These are phyloP conservation scores for Hygrophoropsis aurantiaca DNA, from an alignment of 768 basidiomycete species.

Conservation along the genomic window DNA sequence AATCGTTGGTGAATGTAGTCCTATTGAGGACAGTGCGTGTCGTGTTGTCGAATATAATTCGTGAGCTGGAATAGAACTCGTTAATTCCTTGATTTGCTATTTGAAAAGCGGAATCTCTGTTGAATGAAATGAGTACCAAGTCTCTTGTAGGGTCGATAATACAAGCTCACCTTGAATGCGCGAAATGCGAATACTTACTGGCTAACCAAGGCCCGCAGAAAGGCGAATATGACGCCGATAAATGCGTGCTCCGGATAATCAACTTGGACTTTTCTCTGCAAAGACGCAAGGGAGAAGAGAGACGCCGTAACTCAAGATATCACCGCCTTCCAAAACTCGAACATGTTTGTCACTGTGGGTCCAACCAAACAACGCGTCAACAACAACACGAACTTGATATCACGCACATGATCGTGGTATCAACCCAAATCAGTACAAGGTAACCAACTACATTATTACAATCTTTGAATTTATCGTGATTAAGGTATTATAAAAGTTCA, in stretches of 20 bases:
- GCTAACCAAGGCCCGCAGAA: constrained; percentile 17
- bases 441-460: no score
- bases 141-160: no score
- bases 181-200: constrained; percentile 27
- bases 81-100: constrained; percentile 20
- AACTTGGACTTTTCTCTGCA: constrained; percentile 14
- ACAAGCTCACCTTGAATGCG: constrained; percentile 18
- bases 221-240: constrained; percentile 16
- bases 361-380: constrained; percentile 31
- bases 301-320: constrained; percentile 7
- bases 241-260: constrained; percentile 18
- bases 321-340: constrained; percentile 22
- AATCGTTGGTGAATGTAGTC: constrained; percentile 9
- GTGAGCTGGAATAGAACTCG: constrained; percentile 24
- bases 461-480: no score
- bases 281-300: constrained; percentile 15
- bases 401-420: constrained; percentile 10
- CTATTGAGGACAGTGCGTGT: constrained; percentile 13
- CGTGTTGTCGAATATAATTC: constrained; percentile 14
- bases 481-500: neutral
- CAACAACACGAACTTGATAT: constrained; percentile 15
- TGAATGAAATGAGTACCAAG: no score
- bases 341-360: constrained; percentile 34
- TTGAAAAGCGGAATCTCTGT: constrained; percentile 13
- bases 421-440: no score